These are phyloP conservation scores for Trichocladium uniseriatum DNA, from an alignment of 495 filamentous ascomycete species.

Conservation along the genomic window DNA sequence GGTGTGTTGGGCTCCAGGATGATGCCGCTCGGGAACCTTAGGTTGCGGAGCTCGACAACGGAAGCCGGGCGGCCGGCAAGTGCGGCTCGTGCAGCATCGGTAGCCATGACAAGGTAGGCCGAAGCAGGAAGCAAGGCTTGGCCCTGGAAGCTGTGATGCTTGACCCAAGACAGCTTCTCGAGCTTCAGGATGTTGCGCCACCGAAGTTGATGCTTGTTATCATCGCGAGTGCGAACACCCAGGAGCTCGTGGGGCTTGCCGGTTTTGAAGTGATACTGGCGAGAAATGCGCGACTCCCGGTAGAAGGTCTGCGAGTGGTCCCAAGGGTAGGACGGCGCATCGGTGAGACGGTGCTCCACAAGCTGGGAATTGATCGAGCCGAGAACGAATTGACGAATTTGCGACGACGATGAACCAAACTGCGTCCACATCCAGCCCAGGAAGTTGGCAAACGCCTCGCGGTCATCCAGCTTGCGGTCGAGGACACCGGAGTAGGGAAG, in stretches of 20 bases:
- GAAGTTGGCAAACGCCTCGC: conserved; percentile 35
- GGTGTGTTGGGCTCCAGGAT: conserved; percentile 37
- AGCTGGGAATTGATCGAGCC: conserved; percentile 23
- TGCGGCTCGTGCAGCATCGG: conserved; percentile 30
- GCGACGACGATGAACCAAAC: conserved; percentile 19
- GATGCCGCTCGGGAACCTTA: conserved; percentile 40
- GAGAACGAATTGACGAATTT: conserved; percentile 29
- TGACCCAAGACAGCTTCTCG: conserved; percentile 35
- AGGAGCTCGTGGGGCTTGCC: conserved; percentile 39
- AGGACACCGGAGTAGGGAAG: conserved; percentile 37
- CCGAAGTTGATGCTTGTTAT: conserved; percentile 31
- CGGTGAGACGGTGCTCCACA: conserved; percentile 18
- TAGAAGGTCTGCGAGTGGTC: conserved; percentile 39
- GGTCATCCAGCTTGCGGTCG: conserved; percentile 29
- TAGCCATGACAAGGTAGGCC: conserved; percentile 36
- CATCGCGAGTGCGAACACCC: conserved; percentile 36
- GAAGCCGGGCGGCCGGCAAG: conserved; percentile 25
- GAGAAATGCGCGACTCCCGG: conserved; percentile 40
- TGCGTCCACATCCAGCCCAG: conserved; percentile 43
- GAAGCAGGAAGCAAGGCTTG: conserved; percentile 37
- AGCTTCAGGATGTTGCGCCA: conserved; percentile 41
- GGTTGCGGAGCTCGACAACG: conserved; percentile 30
- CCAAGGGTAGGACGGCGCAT: conserved; percentile 40
- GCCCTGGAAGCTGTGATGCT: conserved; percentile 36
- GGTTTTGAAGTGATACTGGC: conserved; percentile 33